Percentiles rank a stretch among this genome's conserved stretches.
These are phyloP conservation scores for Polyporus tsugae DNA, from an alignment of 1,284 basidiomycete genomes.

Conservation along the genomic window DNA sequence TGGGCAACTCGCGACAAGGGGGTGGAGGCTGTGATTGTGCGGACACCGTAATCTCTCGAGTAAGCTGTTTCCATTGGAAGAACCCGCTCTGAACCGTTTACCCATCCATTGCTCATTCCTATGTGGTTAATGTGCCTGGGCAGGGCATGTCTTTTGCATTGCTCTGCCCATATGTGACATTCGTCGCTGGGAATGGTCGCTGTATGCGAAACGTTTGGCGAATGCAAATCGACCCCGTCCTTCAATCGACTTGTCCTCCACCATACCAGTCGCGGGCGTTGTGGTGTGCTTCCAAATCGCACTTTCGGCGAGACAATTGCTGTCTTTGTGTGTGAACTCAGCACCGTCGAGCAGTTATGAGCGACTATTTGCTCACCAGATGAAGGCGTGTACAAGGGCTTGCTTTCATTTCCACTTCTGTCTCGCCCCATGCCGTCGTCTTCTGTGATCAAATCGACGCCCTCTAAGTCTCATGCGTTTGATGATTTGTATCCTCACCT, in stretches of 20 bases:
- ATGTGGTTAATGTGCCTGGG: slow-evolving; percentile 4
- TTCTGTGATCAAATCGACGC: slow-evolving; percentile 6
- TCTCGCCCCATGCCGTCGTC: background rate
- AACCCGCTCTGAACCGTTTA: background rate
- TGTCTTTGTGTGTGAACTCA: background rate
- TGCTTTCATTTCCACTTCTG: slow-evolving; percentile 2
- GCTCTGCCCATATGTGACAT: background rate
- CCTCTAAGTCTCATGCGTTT: background rate
- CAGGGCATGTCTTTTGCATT: background rate
- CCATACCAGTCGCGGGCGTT: background rate
- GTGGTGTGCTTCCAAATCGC: background rate
- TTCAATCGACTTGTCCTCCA: background rate
- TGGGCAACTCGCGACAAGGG: background rate
- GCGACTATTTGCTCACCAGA: slow-evolving; percentile 5
- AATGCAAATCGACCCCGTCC: background rate
- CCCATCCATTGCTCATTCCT: slow-evolving; percentile 1
- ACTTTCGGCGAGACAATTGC: background rate
- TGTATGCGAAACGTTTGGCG: background rate
- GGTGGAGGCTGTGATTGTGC: slow-evolving; percentile 1
- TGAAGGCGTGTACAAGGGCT: background rate
- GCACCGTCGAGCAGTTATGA: background rate
- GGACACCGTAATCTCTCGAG: background rate
- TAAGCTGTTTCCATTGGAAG: slow-evolving; percentile 1
- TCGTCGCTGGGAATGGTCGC: background rate
- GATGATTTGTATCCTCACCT: background rate